phyloP scores from a whole-genome alignment of 2,329 filamentous ascomycete genomes.

The Diaporthe caulivora region DNA sequence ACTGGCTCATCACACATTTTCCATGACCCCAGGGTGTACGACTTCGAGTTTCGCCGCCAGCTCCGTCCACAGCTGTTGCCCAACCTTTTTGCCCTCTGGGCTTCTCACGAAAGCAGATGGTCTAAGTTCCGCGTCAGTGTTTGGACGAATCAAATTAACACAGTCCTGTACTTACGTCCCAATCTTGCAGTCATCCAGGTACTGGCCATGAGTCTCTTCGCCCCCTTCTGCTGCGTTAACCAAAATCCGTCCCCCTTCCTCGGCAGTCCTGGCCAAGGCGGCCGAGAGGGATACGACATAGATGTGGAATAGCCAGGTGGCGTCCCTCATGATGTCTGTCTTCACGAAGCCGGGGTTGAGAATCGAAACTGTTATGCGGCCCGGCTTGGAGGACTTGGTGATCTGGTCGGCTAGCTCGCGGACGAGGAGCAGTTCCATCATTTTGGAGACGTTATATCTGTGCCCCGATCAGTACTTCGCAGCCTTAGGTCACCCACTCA shows the following conservation, averaged over 20 bases:
- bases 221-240: conserved; percentile 48
- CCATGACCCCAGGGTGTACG: neutral
- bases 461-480: too few species aligned
- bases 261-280: conserved; percentile 56
- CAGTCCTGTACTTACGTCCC: conserved; percentile 43
- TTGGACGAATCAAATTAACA: too few species aligned
- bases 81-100: conserved; percentile 1
- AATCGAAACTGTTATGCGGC: conserved; percentile 48
- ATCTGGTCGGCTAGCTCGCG: conserved; percentile 45
- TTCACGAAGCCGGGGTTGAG: conserved; percentile 48
- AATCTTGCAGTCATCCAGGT: conserved; percentile 49
- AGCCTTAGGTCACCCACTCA: too few species aligned
- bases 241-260: conserved; percentile 56
- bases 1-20: neutral
- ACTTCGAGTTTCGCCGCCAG: conserved; percentile 1
- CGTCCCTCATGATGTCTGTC: conserved; percentile 40
- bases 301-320: neutral
- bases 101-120: conserved; percentile 6
- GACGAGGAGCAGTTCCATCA: conserved; percentile 48
- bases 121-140: neutral
- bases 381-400: conserved; percentile 37
- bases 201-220: conserved; percentile 50
- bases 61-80: conserved; percentile 9
- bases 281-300: conserved; percentile 30
- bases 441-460: conserved; percentile 51